Evolutionary conservation across 306 rosid genomes (phyloP), one percentile per base, ranked within the genome.

Genomic region (Castanea sativa): DNA sequence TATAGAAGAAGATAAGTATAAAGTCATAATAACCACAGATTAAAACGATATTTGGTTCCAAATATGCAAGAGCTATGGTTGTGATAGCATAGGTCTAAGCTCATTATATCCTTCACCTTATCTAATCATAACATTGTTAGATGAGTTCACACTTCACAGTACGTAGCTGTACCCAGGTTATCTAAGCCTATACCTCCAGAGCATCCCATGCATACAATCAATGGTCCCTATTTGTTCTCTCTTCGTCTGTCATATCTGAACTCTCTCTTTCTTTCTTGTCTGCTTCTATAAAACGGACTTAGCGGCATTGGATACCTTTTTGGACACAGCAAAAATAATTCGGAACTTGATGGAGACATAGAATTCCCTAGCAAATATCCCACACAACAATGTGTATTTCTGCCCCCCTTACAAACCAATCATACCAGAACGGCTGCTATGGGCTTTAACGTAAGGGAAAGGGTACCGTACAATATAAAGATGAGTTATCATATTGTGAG

Each of bases 231-330:
- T 27, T 43, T 43, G 2, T 41, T 30, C 27, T 33, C 15, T 35
- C 30, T 33, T 56, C 57, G 3, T 14, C 8, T 29, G 45, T 55
- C 77, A 69, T 68, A 53, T 69, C 58, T 33, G 51, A 9, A 35
- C 43, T 55, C 51, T 55, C n/a, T 55, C 43, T 77, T 73, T 69
- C 58, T 63, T 68, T 3, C 69, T 80, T 74, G 83, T 74, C 79
- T 9, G 71, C 68, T 55, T 63, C 12, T 58, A 41, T 32, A n/a
- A 16, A 61, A 72, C 43, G 4, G 49, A 55, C 75, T 74, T 67
- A 67, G 41, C 71, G 21, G 72, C 83, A 80, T 74, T 55, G 79
- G 83, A 80, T 80, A 67, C 83, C 79, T 35, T 41, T 21, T n/a
- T 56, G 53, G 53, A 65, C 74, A 5, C 52, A n/a, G 35, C 38